phyloP scores from a whole-genome alignment of 2,329 filamentous ascomycete genomes.

The Trichophyton verrucosum region DNA sequence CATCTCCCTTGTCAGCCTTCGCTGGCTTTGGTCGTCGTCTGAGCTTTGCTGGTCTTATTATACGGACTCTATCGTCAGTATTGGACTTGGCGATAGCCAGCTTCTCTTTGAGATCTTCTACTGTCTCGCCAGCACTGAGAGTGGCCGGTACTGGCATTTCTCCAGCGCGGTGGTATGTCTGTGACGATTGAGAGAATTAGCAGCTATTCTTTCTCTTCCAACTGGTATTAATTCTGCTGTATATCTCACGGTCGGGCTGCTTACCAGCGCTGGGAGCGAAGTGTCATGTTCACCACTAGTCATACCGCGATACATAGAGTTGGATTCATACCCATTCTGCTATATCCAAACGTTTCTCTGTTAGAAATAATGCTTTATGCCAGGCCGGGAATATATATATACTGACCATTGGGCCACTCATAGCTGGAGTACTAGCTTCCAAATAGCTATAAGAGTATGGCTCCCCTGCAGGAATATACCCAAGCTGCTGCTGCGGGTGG shows the following conservation, averaged over 20 bases:
- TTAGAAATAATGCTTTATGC: neutral
- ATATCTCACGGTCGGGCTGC: neutral
- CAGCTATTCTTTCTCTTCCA: neutral
- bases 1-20: conserved; percentile 10
- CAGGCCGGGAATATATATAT: neutral
- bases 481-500: neutral
- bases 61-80: conserved; percentile 12
- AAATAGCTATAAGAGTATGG: conserved; percentile 1
- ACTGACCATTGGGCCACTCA: conserved; percentile 7
- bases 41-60: conserved; percentile 14
- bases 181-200: neutral
- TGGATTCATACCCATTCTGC: conserved; percentile 7
- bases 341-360: neutral
- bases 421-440: conserved; percentile 4
- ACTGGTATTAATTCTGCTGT: neutral
- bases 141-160: conserved; percentile 2
- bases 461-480: neutral
- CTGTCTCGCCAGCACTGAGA: neutral
- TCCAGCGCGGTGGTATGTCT: conserved; percentile 4
- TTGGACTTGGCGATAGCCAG: neutral
- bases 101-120: neutral
- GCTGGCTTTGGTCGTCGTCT: conserved; percentile 13
- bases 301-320: conserved; percentile 6
- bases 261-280: conserved; percentile 9
- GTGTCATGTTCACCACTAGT: conserved; percentile 6